Conservation (phyloP, 225 moss, liverwort and hornwort species). For the Takakia lepidozioides region DNA sequence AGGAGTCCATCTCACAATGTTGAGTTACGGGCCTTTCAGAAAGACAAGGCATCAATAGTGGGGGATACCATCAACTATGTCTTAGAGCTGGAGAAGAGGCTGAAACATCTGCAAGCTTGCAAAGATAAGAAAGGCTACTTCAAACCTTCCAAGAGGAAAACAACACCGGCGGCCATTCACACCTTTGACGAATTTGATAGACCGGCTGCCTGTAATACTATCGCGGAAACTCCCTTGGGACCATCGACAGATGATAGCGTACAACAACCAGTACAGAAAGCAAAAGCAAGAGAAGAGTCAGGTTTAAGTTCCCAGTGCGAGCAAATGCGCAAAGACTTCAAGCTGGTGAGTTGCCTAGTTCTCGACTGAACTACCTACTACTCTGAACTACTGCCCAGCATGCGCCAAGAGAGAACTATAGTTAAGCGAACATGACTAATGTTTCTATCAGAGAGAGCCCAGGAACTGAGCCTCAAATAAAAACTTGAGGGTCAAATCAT, state of each 20-base stretch:
- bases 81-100: constrained; percentile 83
- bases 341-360: constrained; percentile 30
- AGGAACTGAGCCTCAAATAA: too few relatives aligned
- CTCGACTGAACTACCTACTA: too few relatives aligned
- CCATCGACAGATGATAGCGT: constrained; percentile 5
- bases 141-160: constrained; percentile 40
- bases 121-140: constrained; percentile 43
- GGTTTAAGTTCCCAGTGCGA: constrained; percentile 38
- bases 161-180: constrained; percentile 11
- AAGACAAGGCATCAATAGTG: constrained; percentile 97
- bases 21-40: too few relatives aligned
- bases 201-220: not conserved
- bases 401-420: too few relatives aligned
- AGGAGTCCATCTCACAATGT: too few relatives aligned
- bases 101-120: constrained; percentile 88
- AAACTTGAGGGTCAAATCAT: too few relatives aligned
- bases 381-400: too few relatives aligned
- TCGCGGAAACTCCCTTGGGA: not conserved
- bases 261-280: not conserved
- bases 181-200: too few relatives aligned
- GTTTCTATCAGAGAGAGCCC: too few relatives aligned
- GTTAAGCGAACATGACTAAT: too few relatives aligned
- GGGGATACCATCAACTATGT: constrained; percentile 95
- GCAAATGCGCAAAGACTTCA: constrained; percentile 26
- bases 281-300: constrained; percentile 11